Conservation (phyloP, 495 filamentous ascomycete species). For the Aspergillus mulundensis region DNA sequence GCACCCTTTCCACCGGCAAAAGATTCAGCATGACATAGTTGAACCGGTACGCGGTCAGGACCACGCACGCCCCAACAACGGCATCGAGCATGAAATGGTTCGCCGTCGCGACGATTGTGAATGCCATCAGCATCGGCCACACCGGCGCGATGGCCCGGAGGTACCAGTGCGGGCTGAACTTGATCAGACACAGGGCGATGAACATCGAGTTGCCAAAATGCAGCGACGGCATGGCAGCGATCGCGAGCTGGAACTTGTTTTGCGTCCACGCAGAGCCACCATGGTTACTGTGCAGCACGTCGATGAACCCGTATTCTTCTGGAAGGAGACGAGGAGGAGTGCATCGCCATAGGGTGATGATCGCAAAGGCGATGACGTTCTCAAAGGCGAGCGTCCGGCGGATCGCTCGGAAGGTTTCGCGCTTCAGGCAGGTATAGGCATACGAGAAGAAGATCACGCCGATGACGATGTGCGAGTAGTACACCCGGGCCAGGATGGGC, state of each 20-base stretch:
- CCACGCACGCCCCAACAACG: conserved; percentile 45
- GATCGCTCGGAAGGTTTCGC: conserved; percentile 48
- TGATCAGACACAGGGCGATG: conserved; percentile 53
- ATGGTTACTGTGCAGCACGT: conserved; percentile 54
- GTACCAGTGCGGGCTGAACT: conserved; percentile 38
- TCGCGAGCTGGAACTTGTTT: conserved; percentile 51
- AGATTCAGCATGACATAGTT: conserved; percentile 31
- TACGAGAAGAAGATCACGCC: conserved; percentile 47
- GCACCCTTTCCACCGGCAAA: conserved; percentile 10
- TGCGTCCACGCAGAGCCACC: conserved; percentile 57
- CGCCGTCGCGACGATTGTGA: conserved; percentile 60
- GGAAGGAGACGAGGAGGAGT: conserved; percentile 60
- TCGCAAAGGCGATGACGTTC: conserved; percentile 56
- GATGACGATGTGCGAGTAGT: conserved; percentile 49
- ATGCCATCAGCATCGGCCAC: conserved; percentile 57
- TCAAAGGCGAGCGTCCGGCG: conserved; percentile 57
- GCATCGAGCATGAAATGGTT: conserved; percentile 64
- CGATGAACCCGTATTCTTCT: conserved; percentile 57
- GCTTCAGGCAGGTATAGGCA: conserved; percentile 53
- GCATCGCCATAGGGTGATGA: conserved; percentile 57
- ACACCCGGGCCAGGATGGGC: conserved; percentile 46
- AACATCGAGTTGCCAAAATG: conserved; percentile 57
- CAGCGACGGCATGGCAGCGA: conserved; percentile 56
- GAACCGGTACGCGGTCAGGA: conserved; percentile 41
- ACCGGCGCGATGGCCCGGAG: conserved; percentile 40